Percentiles rank a stretch among this genome's conserved stretches.
These are phyloP conservation scores for Cutaneotrichosporon spelunceum DNA, from an alignment of 1,284 basidiomycete genomes.

Conservation along the genomic window DNA sequence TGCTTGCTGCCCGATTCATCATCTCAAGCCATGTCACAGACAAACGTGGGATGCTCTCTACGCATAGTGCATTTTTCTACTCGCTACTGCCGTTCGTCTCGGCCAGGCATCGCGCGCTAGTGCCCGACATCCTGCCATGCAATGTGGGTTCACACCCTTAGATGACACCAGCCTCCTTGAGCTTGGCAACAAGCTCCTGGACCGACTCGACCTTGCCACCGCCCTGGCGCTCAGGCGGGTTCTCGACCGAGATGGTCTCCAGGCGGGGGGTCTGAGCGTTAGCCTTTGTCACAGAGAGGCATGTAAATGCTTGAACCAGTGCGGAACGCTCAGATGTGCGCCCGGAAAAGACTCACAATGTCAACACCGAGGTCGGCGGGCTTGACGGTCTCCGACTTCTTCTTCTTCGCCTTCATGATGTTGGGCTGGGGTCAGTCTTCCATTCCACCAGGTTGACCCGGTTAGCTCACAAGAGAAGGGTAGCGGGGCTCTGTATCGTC, in stretches of 20 bases:
- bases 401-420: slow-evolving; percentile 99
- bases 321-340: not conserved
- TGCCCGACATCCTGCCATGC: slow-evolving; percentile 6
- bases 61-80: slow-evolving; percentile 12
- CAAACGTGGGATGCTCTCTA: slow-evolving; percentile 1
- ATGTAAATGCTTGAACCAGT: not conserved
- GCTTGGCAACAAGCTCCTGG: slow-evolving; percentile 82
- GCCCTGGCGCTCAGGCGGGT: slow-evolving; percentile 86
- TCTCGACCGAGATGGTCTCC: slow-evolving; percentile 84
- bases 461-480: slow-evolving; percentile 62
- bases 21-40: not conserved
- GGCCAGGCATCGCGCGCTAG: slow-evolving; percentile 8
- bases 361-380: slow-evolving; percentile 70
- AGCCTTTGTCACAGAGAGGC: not conserved
- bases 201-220: slow-evolving; percentile 86
- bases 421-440: slow-evolving; percentile 59
- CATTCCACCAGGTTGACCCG: too few relatives aligned
- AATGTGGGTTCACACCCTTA: slow-evolving; percentile 29
- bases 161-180: slow-evolving; percentile 82
- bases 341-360: slow-evolving; percentile 39
- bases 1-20: not conserved
- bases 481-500: slow-evolving; percentile 74
- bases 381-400: slow-evolving; percentile 82
- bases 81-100: slow-evolving; percentile 5
- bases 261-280: slow-evolving; percentile 60